Conservation (phyloP, 371 early-diverging fungal species). For the Catenaria anguillulae region DNA sequence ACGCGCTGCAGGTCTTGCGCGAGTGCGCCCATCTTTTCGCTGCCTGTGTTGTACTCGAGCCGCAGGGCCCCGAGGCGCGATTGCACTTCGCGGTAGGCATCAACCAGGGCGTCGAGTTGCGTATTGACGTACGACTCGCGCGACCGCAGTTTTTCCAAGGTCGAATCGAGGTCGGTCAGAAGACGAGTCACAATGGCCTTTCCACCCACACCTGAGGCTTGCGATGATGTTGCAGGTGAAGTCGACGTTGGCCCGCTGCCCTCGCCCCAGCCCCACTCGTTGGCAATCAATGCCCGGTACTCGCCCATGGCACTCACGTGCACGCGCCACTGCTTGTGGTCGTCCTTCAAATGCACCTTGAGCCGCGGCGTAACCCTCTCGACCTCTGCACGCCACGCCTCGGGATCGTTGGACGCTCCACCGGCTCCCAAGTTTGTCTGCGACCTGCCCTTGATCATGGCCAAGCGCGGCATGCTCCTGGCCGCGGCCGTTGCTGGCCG, state of each 20-base stretch:
- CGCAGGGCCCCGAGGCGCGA: constrained; percentile 25
- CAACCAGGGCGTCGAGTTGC: constrained; percentile 33
- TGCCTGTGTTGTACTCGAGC: constrained; percentile 25
- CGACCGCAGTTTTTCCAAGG: constrained; percentile 30
- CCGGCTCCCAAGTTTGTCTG: too few relatives aligned
- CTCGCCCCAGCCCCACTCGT: constrained; percentile 10
- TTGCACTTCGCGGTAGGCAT: constrained; percentile 24
- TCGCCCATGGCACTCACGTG: constrained; percentile 29
- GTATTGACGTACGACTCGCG: constrained; percentile 39
- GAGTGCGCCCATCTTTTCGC: constrained; percentile 23
- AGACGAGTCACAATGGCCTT: constrained; percentile 20
- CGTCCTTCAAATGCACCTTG: constrained; percentile 27
- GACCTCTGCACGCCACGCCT: constrained; percentile 33
- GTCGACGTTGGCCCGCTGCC: too few relatives aligned
- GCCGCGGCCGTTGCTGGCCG: not conserved
- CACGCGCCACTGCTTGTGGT: constrained; percentile 39
- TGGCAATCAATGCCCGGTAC: constrained; percentile 16
- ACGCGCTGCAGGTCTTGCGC: constrained; percentile 24
- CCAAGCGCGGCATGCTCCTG: too few relatives aligned
- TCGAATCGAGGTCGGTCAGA: constrained; percentile 27
- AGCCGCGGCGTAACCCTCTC: constrained; percentile 34
- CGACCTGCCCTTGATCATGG: too few relatives aligned
- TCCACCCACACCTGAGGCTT: too few relatives aligned
- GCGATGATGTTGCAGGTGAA: too few relatives aligned
- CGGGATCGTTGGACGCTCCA: constrained; percentile 20